Conservation (phyloP, 805 yeast species). For the Lipomyces spencermartinsiae region DNA sequence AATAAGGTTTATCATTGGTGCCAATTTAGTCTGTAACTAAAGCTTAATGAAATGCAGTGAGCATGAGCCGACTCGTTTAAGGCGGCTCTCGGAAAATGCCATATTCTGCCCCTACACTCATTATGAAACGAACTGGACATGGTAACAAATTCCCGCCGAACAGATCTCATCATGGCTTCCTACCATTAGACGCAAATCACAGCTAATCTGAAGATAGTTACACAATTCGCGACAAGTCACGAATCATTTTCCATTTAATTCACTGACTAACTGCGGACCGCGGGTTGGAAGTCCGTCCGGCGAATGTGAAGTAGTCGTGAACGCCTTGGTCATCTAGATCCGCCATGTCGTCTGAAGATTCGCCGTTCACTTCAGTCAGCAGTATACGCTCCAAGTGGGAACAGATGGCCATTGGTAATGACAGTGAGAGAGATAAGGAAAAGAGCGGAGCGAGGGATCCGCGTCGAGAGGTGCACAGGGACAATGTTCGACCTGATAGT, state of each 20-base stretch:
- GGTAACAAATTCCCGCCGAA: background rate
- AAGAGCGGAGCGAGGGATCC: background rate
- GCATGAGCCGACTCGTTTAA: background rate
- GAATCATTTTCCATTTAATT: background rate
- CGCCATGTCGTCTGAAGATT: slow-evolving; percentile 25
- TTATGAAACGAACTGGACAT: background rate
- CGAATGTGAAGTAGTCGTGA: background rate
- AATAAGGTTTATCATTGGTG: background rate
- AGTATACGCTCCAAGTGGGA: slow-evolving; percentile 37
- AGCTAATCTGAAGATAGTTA: background rate
- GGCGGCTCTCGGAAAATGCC: background rate
- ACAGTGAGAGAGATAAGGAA: background rate
- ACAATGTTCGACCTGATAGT: background rate
- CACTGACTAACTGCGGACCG: background rate
- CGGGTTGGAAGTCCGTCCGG: background rate
- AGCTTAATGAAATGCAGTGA: background rate
- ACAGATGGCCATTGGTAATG: slow-evolving; percentile 14
- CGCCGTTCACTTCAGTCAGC: slow-evolving; percentile 33
- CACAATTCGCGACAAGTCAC: background rate
- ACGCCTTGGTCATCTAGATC: background rate
- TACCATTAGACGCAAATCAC: background rate
- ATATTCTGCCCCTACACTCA: background rate
- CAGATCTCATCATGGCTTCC: background rate
- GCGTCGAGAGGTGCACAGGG: background rate
- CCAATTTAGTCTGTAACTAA: background rate